Base-by-base conservation (phyloP, 1,139 yeast genomes). In the Pichia norvegensis region DNA sequence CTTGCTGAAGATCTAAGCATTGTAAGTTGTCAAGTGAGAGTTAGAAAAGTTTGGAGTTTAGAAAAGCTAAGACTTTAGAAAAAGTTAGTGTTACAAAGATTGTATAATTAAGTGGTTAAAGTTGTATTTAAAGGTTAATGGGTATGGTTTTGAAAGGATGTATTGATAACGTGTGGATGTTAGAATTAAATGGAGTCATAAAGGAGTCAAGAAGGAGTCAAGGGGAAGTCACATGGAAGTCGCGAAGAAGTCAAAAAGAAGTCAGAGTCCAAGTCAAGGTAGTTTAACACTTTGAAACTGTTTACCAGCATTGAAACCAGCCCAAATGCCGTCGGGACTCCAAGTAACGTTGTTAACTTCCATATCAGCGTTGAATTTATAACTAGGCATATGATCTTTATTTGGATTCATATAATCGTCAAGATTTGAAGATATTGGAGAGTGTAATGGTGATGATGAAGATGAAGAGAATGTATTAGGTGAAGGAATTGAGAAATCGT, bases 331-430 rank as follows among this genome's bases (percentile, higher is more conserved):
- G 10, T 65, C 67, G 1, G 71, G 67, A 53, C 79, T 72, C 96
- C 97, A 88, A 43, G 83, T 70, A 14, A 82, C 79, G 58, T 81
- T 79, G 63, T 88, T 88, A 16, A 88, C 73, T 62, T 85, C 95
- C 49, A 74, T 61, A 4, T 74, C 73, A 52, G 82, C 87, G 29
- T 76, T 70, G 56, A 76, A 81, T 10, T 79, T 79, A 44, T 70
- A 65, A 13, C 70, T 68, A 2, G 86, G 85, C 13, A 23, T 10
- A 31, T 31, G 19, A 22, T 41, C 7, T n/a, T 39, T 38, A 38
- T 41, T 35, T 14, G 43, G 2, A n/a, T 43, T 14, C 27, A 21
- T 36, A 25, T 43, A 19, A 36, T 45, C 17, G 33, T 25, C 38
- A 29, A 11, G 5, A 22, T 7, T 13, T 29, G 31, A 5, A 27